A percentile compares a stretch with the other conserved stretches of the same genome.
Conservation (phyloP, 164 flowering plant genomes). For the Buxus sempervirens region DNA sequence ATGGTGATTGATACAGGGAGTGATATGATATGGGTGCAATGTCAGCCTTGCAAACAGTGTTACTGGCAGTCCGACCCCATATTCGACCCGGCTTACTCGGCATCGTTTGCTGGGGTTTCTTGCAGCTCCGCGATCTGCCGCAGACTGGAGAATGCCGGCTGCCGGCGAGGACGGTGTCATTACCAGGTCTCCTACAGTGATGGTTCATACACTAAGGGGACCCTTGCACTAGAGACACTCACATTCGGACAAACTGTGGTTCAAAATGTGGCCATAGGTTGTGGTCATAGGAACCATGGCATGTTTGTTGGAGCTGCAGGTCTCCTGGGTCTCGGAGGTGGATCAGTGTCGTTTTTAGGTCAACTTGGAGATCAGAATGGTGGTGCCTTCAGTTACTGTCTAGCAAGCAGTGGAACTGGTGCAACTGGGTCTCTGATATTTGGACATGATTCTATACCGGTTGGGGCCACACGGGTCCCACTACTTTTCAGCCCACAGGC, state of each 20-base stretch:
- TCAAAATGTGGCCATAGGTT: conserved; percentile 74
- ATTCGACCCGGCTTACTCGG: conserved; percentile 69
- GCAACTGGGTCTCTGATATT: conserved; percentile 59
- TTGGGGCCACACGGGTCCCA: conserved; percentile 76
- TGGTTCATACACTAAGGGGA: conserved; percentile 68
- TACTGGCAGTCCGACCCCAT: conserved; percentile 85
- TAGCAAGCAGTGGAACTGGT: conserved; percentile 63
- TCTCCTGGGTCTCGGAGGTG: conserved; percentile 79
- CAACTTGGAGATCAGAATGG: conserved; percentile 79
- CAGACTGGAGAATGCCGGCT: conserved; percentile 47
- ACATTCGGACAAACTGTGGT: conserved; percentile 48
- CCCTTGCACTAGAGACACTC: conserved; percentile 55
- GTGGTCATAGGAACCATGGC: conserved; percentile 84
- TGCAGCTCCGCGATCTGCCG: conserved; percentile 55
- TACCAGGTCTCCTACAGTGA: conserved; percentile 73
- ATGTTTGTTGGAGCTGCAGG: conserved; percentile 93
- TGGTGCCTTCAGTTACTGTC: conserved; percentile 75
- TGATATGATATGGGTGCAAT: conserved; percentile 90
- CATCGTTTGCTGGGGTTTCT: conserved; percentile 57
- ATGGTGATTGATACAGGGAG: conserved; percentile 89
- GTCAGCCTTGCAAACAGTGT: conserved; percentile 75
- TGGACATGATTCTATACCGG: conserved; percentile 63
- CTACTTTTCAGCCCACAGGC: conserved; percentile 60
- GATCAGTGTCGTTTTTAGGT: conserved; percentile 76
- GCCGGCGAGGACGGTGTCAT: conserved; percentile 58